Evolutionary conservation across 805 yeast genomes (phyloP), one percentile per base, ranked within the genome.

Genomic region (Starmerella scarabaei): DNA sequence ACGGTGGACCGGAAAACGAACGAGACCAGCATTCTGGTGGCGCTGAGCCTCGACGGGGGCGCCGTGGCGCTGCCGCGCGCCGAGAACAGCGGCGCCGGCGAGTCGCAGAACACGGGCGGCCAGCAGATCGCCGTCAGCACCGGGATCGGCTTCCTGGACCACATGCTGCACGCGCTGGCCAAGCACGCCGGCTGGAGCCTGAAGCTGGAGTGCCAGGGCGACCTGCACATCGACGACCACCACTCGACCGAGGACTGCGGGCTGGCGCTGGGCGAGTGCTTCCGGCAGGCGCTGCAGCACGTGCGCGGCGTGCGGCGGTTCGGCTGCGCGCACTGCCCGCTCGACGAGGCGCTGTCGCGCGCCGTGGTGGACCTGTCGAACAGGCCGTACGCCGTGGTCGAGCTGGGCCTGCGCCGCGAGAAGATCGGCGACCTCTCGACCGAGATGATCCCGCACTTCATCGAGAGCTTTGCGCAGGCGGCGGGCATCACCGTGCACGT

Each of bases 371-470:
- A 91, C 55, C 66, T 91, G 44, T 82, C 94, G 15, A 85, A 85
- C 59, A 71, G 98, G 51, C 97, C 98, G 2, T 86, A 63, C 61
- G 93, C 95, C 0, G 91, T 83, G 15, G 68, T 85, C 30, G 94
- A 91, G 29, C 67, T 91, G 44, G 95, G 94, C 0, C 69, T 91
- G 55, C 80, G 79, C 61, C 71, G 98, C 49, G 98, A 91, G 59
- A 85, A 79, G 58, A 76, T 91, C 51, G 98, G 98, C 38, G 93
- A 82, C 54, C 68, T 91, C 38, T 74, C 85, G 28, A 75, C 91
- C 54, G 98, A 91, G 64, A 91, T 91, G 98, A 80, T 91, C 48
- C 96, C 96, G n/a, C 98, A 91, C 60, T 86, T 91, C 35, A 58
- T 91, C 46, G 94, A 85, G 60, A 79, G 93, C 52, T 91, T 91